These are phyloP conservation scores for Jacaranda mimosifolia DNA, from an alignment of 257 asterid species.

Conservation along the genomic window DNA sequence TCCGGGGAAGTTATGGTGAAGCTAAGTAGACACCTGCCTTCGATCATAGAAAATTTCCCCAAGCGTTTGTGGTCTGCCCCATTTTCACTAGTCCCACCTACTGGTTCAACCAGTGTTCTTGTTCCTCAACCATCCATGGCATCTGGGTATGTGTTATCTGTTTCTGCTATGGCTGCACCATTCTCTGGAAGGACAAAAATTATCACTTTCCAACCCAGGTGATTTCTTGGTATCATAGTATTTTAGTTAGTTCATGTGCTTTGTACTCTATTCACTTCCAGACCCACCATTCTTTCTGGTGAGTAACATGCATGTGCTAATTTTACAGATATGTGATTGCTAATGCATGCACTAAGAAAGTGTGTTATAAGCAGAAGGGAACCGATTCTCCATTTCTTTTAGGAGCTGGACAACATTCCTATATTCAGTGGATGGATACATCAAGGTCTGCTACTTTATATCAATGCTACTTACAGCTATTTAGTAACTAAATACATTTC, in stretches of 20 bases:
- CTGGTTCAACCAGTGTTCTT: slow-evolving; percentile 83
- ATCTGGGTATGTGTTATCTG: slow-evolving; percentile 83
- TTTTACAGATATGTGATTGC: slow-evolving; percentile 84
- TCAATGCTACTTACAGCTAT: slow-evolving; percentile 22
- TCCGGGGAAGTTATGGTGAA: slow-evolving; percentile 76
- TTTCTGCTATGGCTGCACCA: slow-evolving; percentile 85
- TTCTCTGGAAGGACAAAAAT: slow-evolving; percentile 88
- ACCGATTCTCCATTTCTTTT: slow-evolving; percentile 68
- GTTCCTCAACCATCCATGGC: slow-evolving; percentile 78
- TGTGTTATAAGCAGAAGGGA: slow-evolving; percentile 95
- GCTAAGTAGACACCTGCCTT: slow-evolving; percentile 68
- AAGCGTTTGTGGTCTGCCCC: slow-evolving; percentile 80
- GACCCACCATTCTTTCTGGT: slow-evolving; percentile 17
- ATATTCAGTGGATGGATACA: slow-evolving; percentile 87
- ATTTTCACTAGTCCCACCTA: slow-evolving; percentile 88
- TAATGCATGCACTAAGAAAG: slow-evolving; percentile 84
- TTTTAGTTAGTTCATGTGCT: slow-evolving; percentile 33
- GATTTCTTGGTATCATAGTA: slow-evolving; percentile 35
- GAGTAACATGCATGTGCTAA: slow-evolving; percentile 26
- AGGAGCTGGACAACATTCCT: slow-evolving; percentile 78
- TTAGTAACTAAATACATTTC: slow-evolving; percentile 22
- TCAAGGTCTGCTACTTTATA: slow-evolving; percentile 61
- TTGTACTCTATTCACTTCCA: slow-evolving; percentile 19
- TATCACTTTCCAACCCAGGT: slow-evolving; percentile 94
- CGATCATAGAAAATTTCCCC: slow-evolving; percentile 52